phyloP scores from a whole-genome alignment of 1,284 basidiomycete genomes.

The Mycosarcoma maydis region DNA sequence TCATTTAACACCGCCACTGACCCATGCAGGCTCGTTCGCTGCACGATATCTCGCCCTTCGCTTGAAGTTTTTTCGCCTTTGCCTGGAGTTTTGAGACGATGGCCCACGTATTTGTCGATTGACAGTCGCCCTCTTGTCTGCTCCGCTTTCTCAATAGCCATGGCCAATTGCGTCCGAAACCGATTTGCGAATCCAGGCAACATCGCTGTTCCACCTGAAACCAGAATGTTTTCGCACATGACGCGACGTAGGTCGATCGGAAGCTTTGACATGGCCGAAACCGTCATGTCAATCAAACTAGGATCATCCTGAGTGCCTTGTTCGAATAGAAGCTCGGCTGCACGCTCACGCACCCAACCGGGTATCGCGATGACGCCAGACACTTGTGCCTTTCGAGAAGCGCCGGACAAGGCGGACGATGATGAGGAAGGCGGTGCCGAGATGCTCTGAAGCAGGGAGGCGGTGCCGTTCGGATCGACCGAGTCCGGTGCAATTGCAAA shows the following conservation, averaged over 20 bases:
- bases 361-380: slow-evolving; percentile 82
- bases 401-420: slow-evolving; percentile 15
- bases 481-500: slow-evolving; percentile 19
- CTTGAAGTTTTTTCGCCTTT: neutral
- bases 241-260: slow-evolving; percentile 87
- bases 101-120: slow-evolving; percentile 16
- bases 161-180: slow-evolving; percentile 78
- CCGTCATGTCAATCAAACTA: slow-evolving; percentile 77
- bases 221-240: slow-evolving; percentile 81
- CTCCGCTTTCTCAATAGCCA: slow-evolving; percentile 69
- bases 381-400: slow-evolving; percentile 23
- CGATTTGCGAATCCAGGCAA: slow-evolving; percentile 90
- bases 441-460: slow-evolving; percentile 33
- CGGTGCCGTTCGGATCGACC: slow-evolving; percentile 24
- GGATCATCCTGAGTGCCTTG: slow-evolving; percentile 79
- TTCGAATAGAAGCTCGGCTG: slow-evolving; percentile 88
- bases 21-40: slow-evolving; percentile 2
- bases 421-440: slow-evolving; percentile 6
- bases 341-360: slow-evolving; percentile 91
- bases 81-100: neutral
- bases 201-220: slow-evolving; percentile 88
- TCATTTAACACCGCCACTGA: slow-evolving; percentile 36
- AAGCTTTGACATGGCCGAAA: slow-evolving; percentile 72
- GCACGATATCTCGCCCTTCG: neutral
- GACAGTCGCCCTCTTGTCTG: slow-evolving; percentile 21